Evolutionary conservation across 1,139 yeast species (phyloP).

Genomic region (Arxiozyma telluris): DNA sequence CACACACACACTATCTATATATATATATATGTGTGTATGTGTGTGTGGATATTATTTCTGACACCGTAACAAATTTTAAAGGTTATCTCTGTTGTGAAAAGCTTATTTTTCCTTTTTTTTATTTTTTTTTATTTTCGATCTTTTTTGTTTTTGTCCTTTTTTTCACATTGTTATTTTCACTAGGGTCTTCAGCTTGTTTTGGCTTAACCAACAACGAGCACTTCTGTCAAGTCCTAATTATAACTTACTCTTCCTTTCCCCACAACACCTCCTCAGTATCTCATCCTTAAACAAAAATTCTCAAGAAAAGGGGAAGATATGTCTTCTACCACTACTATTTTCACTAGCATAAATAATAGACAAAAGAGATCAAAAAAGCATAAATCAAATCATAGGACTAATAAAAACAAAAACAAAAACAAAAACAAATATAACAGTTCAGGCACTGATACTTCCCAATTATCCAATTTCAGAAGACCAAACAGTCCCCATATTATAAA

Average conservation of each 20-base stretch:
- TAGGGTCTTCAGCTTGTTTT: background rate
- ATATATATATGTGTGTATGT: no score
- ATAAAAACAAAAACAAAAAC: no score
- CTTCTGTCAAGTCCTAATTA: no score
- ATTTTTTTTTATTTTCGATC: no score
- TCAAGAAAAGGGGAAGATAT: background rate
- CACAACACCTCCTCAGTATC: background rate
- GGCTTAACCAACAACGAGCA: background rate
- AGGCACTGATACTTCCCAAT: background rate
- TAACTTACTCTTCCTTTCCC: background rate
- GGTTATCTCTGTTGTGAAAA: background rate
- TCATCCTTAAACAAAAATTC: no score
- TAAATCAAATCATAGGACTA: background rate
- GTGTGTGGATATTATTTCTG: no score
- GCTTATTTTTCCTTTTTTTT: no score
- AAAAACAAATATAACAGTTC: background rate
- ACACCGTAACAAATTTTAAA: background rate
- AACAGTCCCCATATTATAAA: slow-evolving; percentile 11
- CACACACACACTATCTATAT: no score
- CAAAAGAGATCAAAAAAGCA: background rate
- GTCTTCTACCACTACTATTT: slow-evolving; percentile 1
- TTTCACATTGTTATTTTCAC: background rate
- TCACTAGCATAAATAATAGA: background rate
- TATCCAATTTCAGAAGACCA: slow-evolving; percentile 5
- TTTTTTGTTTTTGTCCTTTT: no score